phyloP scores from a whole-genome alignment of 78 protist genomes.

The Tieghemostelium lacteum region DNA sequence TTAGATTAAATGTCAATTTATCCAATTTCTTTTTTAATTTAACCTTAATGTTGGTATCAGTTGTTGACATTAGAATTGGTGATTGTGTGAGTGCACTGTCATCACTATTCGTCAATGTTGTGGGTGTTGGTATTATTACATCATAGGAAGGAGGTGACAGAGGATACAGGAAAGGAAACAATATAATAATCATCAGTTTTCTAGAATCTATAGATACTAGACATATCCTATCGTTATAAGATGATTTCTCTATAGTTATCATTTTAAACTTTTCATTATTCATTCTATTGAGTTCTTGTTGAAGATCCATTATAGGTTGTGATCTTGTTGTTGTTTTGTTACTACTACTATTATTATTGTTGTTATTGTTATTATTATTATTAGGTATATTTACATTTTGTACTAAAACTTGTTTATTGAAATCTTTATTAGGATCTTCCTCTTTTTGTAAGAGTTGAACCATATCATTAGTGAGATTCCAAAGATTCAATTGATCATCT shows the following conservation, averaged over 20 bases:
- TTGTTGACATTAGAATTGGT: too few species aligned
- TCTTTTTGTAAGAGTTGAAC: background rate
- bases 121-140: too few species aligned
- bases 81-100: too few species aligned
- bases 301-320: conserved; percentile 13
- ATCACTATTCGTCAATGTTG: too few species aligned
- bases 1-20: conserved; percentile 19
- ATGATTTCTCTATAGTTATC: conserved; percentile 21
- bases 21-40: conserved; percentile 22
- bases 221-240: conserved; percentile 38
- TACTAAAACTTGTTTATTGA: background rate
- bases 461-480: conserved; percentile 29
- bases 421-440: background rate
- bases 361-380: conserved; percentile 1
- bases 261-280: conserved; percentile 7
- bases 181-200: conserved; percentile 28
- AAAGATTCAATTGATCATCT: conserved; percentile 32
- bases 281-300: conserved; percentile 25
- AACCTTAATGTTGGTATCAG: conserved; percentile 5
- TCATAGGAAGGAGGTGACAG: conserved; percentile 66
- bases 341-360: conserved; percentile 2
- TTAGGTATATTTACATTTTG: background rate
- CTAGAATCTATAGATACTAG: conserved; percentile 34
- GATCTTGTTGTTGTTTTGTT: background rate
- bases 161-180: conserved; percentile 62